Base-by-base conservation (phyloP, 306 rosid genomes). In the Ormosia semicastrata region DNA sequence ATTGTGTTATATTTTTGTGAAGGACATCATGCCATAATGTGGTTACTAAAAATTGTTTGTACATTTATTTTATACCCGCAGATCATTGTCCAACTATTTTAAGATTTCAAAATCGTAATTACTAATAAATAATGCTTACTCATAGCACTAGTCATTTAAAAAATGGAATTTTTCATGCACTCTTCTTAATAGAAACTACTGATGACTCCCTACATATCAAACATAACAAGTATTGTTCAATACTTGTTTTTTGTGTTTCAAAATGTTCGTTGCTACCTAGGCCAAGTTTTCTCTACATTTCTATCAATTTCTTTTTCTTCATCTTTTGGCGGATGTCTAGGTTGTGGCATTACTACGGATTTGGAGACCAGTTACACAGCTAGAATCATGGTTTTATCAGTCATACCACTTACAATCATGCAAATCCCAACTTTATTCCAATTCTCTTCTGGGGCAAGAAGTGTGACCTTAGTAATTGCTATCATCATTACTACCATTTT, bases 311-410 rank as follows among this genome's bases (percentile, higher is more conserved):
- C 0, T 24, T 24, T 24, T 24, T 24, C 24, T 24, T 24, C 24
- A 4, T 24, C 8, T 5, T 40, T 58, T 59, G 58, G 57, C 76
- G 49, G 59, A 60, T 44, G 33, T 76, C 1, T 68, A 87, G 90
- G 89, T 74, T 63, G 36, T 65, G 92, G 92, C 37, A 83, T 81
- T 52, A 77, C 76, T 17, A 83, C 76, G 30, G 90, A 89, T 83
- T 17, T 44, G 58, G 88, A 85, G 81, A 89, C 90, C 37, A 81
- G 86, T 46, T 30, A 67, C 34, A 50, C 56, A n/a, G 89, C 91
- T 39, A 83, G 84, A 66, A 85, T 87, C 56, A 85, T 89, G 91
- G 24, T 75, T 9, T 49, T 24, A 66, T 85, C 90, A 1, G 70
- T 81, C 32, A 46, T 66, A 44, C 90, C 90, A 53, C 82, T 89